These are phyloP conservation scores for Cytospora mali DNA, from an alignment of 2,329 filamentous ascomycete genomes.

Conservation along the genomic window DNA sequence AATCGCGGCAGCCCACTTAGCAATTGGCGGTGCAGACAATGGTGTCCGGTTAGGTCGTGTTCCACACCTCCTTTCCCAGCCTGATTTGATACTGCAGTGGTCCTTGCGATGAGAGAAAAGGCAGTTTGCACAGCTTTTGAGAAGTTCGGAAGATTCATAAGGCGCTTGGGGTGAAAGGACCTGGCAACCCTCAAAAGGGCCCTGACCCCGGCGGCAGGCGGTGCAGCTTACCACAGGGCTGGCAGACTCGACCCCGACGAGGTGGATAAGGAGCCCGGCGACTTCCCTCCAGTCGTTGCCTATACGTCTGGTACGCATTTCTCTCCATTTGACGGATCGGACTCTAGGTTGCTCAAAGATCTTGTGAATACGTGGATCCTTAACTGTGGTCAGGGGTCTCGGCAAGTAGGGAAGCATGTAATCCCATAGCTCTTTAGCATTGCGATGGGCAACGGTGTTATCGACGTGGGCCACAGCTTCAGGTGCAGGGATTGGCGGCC, in stretches of 20 bases:
- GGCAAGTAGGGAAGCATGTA: conserved; percentile 23
- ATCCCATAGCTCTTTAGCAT: conserved; percentile 21
- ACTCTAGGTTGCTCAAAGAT: background rate
- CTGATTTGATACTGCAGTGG: conserved; percentile 19
- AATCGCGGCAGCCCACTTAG: conserved; percentile 13
- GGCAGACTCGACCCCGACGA: conserved; percentile 8
- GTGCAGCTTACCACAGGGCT: conserved; percentile 2
- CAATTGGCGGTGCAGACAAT: background rate
- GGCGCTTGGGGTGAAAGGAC: conserved; percentile 2
- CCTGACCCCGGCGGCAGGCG: conserved; percentile 8
- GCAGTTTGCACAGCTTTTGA: conserved; percentile 24
- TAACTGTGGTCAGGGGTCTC: background rate
- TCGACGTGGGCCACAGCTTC: background rate
- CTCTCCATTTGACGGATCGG: conserved; percentile 15
- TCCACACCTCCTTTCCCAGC: conserved; percentile 12
- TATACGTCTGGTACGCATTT: conserved; percentile 1
- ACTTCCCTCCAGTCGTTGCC: conserved; percentile 17
- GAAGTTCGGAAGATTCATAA: background rate
- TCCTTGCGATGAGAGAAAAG: conserved; percentile 15
- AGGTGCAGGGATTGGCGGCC: background rate
- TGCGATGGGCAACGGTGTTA: no score
- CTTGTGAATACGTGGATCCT: background rate
- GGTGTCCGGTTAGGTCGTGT: background rate
- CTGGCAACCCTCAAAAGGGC: conserved; percentile 22
- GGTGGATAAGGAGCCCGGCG: conserved; percentile 22